Evolutionary conservation across 805 yeast species (phyloP), one percentile per base, ranked within the genome.

Genomic region (Lachancea meyersii): DNA sequence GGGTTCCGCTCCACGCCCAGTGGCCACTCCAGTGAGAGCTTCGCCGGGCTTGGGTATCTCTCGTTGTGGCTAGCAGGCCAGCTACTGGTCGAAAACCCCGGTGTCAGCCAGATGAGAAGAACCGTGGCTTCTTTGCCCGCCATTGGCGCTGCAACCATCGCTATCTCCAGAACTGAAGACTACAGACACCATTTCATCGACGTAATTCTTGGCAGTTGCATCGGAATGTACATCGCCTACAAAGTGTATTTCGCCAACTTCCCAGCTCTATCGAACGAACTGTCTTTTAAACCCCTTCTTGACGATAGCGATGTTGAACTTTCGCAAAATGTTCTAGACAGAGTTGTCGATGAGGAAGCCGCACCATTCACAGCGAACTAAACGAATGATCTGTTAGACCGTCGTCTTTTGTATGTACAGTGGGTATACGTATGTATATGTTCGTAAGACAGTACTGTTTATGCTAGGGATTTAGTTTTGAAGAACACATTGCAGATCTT

Each of bases 171-270:
- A 54, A 86, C 96, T 1, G 82, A 84, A 54, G 98, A 91, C 64
- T 89, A 89, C 64, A 74, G 97, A 60, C 98, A 91, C 58, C 97
- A 91, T 64, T 87, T 86, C 57, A 69, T 85, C 14, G 98, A 91
- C 62, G 82, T 93, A 1, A 52, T 83, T 1, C 55, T 82, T 13
- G 98, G 98, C 3, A 69, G 83, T 22, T 14, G 69, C 1, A 57
- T 91, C 2, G 98, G 98, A 1, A 48, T 65, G 4, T 45, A 67
- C 2, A 63, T 82, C 26, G 91, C 89, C 51, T 60, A 61, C 48
- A 61, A 61, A 55, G 47, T 63, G 2, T 71, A 71, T 43, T 61
- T 61, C 48, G 58, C 69, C 49, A 61, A 63, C 48, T 70, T 70
- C 57, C 75, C 75, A 14, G 47, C 63, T 7, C 51, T 67, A 17